phyloP scores from a whole-genome alignment of 352 stramenopile genomes.

The Phytophthora colocasiae region DNA sequence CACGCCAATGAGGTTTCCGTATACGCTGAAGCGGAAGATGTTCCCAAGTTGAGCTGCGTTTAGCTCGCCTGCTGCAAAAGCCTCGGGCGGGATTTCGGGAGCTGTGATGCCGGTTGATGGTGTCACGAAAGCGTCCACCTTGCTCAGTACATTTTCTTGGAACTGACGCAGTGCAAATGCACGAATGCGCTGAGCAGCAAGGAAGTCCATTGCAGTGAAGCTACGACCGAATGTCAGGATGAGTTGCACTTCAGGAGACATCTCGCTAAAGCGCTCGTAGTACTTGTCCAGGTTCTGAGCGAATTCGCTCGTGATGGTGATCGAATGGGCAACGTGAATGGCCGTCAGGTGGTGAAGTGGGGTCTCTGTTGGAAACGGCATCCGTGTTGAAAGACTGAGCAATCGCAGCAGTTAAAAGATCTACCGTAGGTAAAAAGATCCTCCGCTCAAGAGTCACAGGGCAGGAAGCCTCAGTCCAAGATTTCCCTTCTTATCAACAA shows the following conservation, averaged over 20 bases:
- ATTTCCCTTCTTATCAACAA: too few relatives aligned
- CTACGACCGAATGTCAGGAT: conserved; percentile 72
- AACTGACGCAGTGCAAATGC: conserved; percentile 84
- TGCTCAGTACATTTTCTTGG: conserved; percentile 74
- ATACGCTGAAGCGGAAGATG: conserved; percentile 86
- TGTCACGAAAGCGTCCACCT: conserved; percentile 91
- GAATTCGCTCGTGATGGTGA: conserved; percentile 88
- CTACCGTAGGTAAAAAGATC: too few relatives aligned
- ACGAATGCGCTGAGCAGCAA: conserved; percentile 86
- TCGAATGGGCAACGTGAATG: conserved; percentile 82
- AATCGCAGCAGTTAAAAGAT: too few relatives aligned
- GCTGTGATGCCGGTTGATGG: conserved; percentile 83
- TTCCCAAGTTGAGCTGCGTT: conserved; percentile 61
- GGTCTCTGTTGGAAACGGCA: too few relatives aligned
- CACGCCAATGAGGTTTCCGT: conserved; percentile 90
- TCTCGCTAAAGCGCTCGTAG: conserved; percentile 55
- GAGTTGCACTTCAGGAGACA: conserved; percentile 82
- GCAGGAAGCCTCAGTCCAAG: too few relatives aligned
- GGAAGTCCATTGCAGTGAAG: conserved; percentile 78
- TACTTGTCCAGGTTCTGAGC: conserved; percentile 74
- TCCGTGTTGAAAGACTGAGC: too few relatives aligned
- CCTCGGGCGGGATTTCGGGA: conserved; percentile 66
- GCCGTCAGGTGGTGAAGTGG: conserved; percentile 77
- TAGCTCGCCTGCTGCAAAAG: conserved; percentile 54
- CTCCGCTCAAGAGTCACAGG: too few relatives aligned